phyloP scores from a whole-genome alignment of 331 rosid species.

The Rhamnella rubrinervis region DNA sequence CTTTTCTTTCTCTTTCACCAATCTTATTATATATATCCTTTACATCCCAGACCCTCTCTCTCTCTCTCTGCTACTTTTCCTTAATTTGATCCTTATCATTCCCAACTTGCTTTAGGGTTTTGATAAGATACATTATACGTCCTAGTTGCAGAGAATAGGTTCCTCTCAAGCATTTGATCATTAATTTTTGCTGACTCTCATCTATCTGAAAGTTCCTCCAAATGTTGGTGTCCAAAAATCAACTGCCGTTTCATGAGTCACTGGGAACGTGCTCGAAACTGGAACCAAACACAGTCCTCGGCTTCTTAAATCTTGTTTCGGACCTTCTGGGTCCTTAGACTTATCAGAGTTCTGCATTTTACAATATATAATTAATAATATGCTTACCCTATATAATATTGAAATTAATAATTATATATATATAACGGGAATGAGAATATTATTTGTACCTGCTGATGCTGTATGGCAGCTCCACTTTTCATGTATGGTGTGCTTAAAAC shows the following conservation, averaged over 20 bases:
- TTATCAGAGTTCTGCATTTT: constrained; percentile 59
- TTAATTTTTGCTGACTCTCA: not conserved
- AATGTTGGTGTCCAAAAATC: constrained; percentile 98
- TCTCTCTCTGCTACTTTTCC: too few species aligned
- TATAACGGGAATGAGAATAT: constrained; percentile 10
- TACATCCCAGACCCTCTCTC: constrained; percentile 24
- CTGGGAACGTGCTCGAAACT: constrained; percentile 85
- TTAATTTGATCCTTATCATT: constrained; percentile 45
- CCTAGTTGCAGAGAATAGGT: constrained; percentile 35
- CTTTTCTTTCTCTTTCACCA: constrained; percentile 45
- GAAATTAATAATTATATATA: not conserved
- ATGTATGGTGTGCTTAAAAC: constrained; percentile 86
- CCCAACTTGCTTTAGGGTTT: constrained; percentile 71
- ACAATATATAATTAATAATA: not conserved
- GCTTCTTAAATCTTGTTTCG: constrained; percentile 86
- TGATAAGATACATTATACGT: constrained; percentile 50
- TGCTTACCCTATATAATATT: not conserved
- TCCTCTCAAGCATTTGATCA: not conserved
- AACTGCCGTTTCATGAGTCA: constrained; percentile 83
- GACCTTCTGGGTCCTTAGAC: constrained; percentile 64
- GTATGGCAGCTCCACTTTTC: constrained; percentile 85
- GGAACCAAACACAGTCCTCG: constrained; percentile 97
- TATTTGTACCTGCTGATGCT: constrained; percentile 67
- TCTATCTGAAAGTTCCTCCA: constrained; percentile 80
- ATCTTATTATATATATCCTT: constrained; percentile 20